Evolutionary conservation across 106 monocot species (phyloP), one percentile per base, ranked within the genome.

Genomic region (Dendrobium catenatum): DNA sequence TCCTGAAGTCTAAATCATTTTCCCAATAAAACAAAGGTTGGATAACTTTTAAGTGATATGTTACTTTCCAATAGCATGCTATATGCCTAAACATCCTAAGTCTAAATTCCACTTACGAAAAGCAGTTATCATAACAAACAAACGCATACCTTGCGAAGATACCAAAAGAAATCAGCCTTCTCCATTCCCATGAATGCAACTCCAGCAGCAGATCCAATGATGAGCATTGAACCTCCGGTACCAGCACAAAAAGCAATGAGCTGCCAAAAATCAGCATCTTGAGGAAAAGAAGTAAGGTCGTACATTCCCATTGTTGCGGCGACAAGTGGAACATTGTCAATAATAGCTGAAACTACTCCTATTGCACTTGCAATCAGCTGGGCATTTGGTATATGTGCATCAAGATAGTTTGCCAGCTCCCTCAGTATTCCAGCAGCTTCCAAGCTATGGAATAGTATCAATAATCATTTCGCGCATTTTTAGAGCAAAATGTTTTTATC

Each of bases 301-400:
- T 98, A 98, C 98, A 98, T 98, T 73, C 98, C 98, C 98, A 98
- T 98, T 41, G 98, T 98, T 68, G 98, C 98, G 24, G 98, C 98
- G 75, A 98, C 98, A 26, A 98, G 77, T 4, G 98, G 98, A 40
- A 98, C 98, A 78, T 98, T 98, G 86, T 98, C 98, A 79, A 98
- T 93, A 75, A 98, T 73, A 26, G 98, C 98, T 16, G 95, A 95
- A 10, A 88, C 93, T 26, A 93, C 88, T 15, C 98, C 98, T 48
- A 98, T 93, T 1, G 88, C 91, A 81, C 85, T 93, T 78, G 98
- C 98, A 86, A 93, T 98, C 64, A 98, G 82, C 84, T 98, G 87
- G 18, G 75, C 66, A 80, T 80, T 95, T 20, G 95, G 91, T 27
- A 98, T 90, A 77, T 98, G 89, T 7, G 88, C 88, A 87, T 98